Evolutionary conservation across 306 rosid species (phyloP).

Genomic region (Vachellia pachyceras): DNA sequence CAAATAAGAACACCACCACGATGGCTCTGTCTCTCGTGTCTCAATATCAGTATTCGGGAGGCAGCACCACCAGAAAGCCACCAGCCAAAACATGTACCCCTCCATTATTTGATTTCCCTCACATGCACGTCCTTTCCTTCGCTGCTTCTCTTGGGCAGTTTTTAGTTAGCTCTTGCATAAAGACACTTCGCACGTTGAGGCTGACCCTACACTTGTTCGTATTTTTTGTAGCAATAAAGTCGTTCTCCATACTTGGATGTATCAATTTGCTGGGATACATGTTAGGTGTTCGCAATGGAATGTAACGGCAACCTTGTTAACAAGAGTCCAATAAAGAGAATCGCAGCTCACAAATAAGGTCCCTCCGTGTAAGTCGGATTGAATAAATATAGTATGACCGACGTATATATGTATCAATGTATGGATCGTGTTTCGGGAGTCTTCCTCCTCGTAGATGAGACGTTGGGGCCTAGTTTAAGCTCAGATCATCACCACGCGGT

Average conservation of each 20-base stretch:
- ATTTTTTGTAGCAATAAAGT: not conserved
- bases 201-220: not conserved
- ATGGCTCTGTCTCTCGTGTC: not conserved
- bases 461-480: not conserved
- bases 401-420: too few relatives aligned
- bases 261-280: not conserved
- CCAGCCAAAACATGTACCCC: not conserved
- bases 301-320: not conserved
- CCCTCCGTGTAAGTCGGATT: too few relatives aligned
- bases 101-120: not conserved
- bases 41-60: not conserved
- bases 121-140: constrained; percentile 1
- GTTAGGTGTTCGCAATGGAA: not conserved
- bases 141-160: not conserved
- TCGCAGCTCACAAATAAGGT: not conserved
- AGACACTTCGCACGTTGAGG: not conserved
- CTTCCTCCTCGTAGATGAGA: not conserved
- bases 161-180: not conserved
- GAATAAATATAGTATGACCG: too few relatives aligned
- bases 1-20: not conserved
- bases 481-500: not conserved
- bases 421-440: not conserved
- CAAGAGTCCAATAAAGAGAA: not conserved
- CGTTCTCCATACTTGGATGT: not conserved
- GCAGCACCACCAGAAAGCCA: constrained; percentile 12